Base-by-base conservation (phyloP, 352 stramenopile species). In the Ophiocytium majus region DNA sequence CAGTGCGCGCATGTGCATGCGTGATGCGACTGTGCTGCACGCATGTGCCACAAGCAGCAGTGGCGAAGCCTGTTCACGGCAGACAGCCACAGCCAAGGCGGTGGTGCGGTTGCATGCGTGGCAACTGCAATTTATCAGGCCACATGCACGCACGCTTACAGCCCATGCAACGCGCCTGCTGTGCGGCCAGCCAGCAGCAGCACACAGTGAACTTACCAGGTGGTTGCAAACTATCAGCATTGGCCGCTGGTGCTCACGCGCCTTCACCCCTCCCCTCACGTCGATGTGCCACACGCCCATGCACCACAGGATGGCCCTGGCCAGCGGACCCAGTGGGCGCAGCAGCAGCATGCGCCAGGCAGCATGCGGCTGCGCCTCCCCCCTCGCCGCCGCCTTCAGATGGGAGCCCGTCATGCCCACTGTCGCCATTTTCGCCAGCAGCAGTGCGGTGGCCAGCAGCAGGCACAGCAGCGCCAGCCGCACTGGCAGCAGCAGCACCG, bases 201-300 rank as follows among this genome's bases (percentile, higher is more conserved):
- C 14, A 5, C 43, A 57, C 43, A 57, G 43, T 57, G 5, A 57
- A 14, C 5, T 57, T 14, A 5, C 14, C 5, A 57, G 43, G 43
- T 57, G 43, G 43, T 57, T 76, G 31, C 31, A 37, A 5, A 76
- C 31, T 34, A 5, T 37, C 64, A 5, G 5, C 64, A 37, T 76
- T 17, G 10, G 5, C 5, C 34, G 34, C 31, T 17, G 31, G 17
- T 23, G 57, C 28, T 28, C 57, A 66, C 28, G 57, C 19, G n/a
- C n/a, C n/a, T n/a, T n/a, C n/a, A n/a, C n/a, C 57, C 19, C 57
- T 66, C 17, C 57, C 28, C 17, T 17, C 5, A 34, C 31, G 10
- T 76, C 34, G 34, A 76, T 76, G 64, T 17, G 64, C 64, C 64
- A 76, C 17, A 76, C 64, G 5, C 5, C 64, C 31, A 76, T 5